Base-by-base conservation (phyloP, 2,329 filamentous ascomycete genomes). In the Alternaria longipes region DNA sequence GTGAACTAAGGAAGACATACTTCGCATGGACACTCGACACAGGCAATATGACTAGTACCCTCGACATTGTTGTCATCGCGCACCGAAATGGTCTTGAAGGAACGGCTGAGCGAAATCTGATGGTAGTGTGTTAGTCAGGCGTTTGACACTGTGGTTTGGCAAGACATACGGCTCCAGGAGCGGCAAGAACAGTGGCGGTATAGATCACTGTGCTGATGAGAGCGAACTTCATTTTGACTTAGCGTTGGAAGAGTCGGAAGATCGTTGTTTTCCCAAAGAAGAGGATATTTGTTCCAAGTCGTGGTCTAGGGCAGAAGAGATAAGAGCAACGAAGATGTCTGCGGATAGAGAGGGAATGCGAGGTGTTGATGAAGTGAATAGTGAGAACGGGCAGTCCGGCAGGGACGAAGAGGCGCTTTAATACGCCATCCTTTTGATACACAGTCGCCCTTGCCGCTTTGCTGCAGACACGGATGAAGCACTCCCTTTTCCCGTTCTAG, bases 41-140 rank as follows among this genome's bases (percentile, higher is more conserved):
- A 60, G 22, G 45, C 57, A 18, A 60, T 50, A n/a, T 56, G 57
- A 14, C 45, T 20, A 8, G 38, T 11, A 20, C 34, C 47, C 18
- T 34, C 30, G 34, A 26, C 20, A 30, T 24, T 47, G n/a, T 51
- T 45, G 7, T 38, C 41, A 9, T 60, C 53, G 26, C 53, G 53
- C 7, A 26, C 20, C 24, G 40, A 30, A 3, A 60, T 22, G 7
- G 58, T 46, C 40, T 56, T 60, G 53, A 60, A 60, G 8, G 58
- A 56, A 5, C 58, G 53, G 3, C 46, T 56, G 53, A 60, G 58
- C 0, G 58, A 60, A 16, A 60, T 38, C 58, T 56, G 24, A 20
- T 7, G 30, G 20, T 14, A 28, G 1, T 3, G 8, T n/a, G 26
- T 59, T 40, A 56, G 46, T 18, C 3, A 8, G 16, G n/a, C 20